phyloP scores from a whole-genome alignment of 192 early-diverging fungal genomes.

The Phlyctochytrium arcticum region DNA sequence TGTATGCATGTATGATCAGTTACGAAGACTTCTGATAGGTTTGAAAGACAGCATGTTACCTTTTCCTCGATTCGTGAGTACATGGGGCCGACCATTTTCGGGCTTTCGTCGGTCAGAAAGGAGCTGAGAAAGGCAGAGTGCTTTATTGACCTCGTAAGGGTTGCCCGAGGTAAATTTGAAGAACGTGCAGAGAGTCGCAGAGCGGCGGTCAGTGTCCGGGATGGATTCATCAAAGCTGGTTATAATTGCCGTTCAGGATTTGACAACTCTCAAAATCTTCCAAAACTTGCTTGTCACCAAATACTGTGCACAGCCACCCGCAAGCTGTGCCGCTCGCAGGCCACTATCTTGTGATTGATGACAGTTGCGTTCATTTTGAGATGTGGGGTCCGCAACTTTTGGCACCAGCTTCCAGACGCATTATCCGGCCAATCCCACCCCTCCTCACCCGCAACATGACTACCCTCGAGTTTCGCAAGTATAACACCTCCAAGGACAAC shows the following conservation, averaged over 20 bases:
- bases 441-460: not conserved
- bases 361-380: no score
- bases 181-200: no score
- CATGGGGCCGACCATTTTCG: constrained; percentile 17
- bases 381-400: not conserved
- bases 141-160: no score
- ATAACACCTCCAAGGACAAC: not conserved
- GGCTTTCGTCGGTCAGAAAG: not conserved
- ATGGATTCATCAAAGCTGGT: no score
- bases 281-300: no score
- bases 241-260: no score
- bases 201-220: not conserved
- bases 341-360: no score
- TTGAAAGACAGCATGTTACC: not conserved
- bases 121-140: constrained; percentile 1
- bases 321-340: no score
- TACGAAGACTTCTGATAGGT: not conserved
- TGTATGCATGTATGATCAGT: not conserved
- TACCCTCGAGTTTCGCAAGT: not conserved
- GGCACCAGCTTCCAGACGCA: not conserved
- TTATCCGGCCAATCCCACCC: not conserved
- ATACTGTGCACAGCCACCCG: no score
- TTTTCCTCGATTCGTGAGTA: constrained; percentile 14
- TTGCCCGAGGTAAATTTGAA: no score
- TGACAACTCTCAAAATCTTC: no score